Evolutionary conservation across 73 alveolate genomes (phyloP), one percentile per base, ranked within the genome.

Genomic region (Stentor coeruleus): DNA sequence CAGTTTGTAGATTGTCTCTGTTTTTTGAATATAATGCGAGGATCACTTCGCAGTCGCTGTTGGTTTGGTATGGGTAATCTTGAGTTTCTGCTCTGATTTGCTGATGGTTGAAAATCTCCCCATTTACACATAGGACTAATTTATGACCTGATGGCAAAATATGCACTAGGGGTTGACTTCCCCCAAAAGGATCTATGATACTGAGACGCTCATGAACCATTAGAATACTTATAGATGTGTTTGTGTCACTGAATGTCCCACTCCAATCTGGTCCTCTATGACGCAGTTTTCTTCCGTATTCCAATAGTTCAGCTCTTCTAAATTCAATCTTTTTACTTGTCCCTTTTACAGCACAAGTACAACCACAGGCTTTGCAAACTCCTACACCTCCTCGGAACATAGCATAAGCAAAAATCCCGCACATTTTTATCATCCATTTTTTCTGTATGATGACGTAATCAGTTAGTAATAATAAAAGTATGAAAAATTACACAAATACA

Each of bases 11-110:
- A 33, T 49, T 49, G 20, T 49, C 66, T 49, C 95, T 91, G 87
- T 82, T 75, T 79, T 87, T 33, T 38, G 3, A 35, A 39, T 86
- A 80, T 11, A 86, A 26, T 38, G 76, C 36, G 26, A 38, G 84
- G 79, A 82, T 85, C 77, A 86, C 33, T 84, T 84, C 93, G 3
- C 91, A 84, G 90, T 85, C 36, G 49, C 90, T 85, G 28, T 81
- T 38, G 72, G 87, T 74, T n/a, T 42, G 40, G 59, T 87, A 87
- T 59, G 82, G 79, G 33, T 38, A 66, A 40, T 87, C 87, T 6
- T 59, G 76, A 11, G 20, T 6, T 57, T 75, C 57, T 58, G 75
- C 81, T 36, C 33, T 81, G 42, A 87, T 39, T 30, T 42, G 73
- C 88, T 81, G 35, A 57, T 87, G 84, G 66, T 87, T 76, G 73